Evolutionary conservation across 2,329 filamentous ascomycete species (phyloP).

Genomic region (Lachnellula occidentalis): DNA sequence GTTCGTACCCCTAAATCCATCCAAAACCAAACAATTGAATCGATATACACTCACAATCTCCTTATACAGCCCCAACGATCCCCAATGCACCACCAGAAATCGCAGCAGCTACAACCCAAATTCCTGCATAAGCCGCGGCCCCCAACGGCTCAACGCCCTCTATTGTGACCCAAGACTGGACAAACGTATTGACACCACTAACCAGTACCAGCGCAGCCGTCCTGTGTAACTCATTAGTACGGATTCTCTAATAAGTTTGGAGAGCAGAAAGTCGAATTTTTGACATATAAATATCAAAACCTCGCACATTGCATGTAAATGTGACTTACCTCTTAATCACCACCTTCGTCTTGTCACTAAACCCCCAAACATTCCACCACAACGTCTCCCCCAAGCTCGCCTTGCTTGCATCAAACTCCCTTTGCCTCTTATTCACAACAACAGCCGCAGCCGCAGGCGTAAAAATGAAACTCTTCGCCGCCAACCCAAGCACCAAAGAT

Average conservation of each 20-base stretch:
- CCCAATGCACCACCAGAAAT: slow-evolving; percentile 53
- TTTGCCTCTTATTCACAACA: slow-evolving; percentile 46
- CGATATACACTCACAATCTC: neutral
- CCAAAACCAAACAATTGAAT: slow-evolving; percentile 1
- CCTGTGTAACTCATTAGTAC: slow-evolving; percentile 29
- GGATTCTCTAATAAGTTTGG: too few species aligned
- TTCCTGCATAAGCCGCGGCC: slow-evolving; percentile 63
- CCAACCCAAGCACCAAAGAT: slow-evolving; percentile 56
- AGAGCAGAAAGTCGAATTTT: too few species aligned
- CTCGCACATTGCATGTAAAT: too few species aligned
- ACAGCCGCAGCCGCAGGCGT: slow-evolving; percentile 57
- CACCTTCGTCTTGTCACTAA: slow-evolving; percentile 55
- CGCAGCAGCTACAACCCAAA: slow-evolving; percentile 66
- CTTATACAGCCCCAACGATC: slow-evolving; percentile 44
- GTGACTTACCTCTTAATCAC: slow-evolving; percentile 43
- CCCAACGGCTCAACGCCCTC: slow-evolving; percentile 65
- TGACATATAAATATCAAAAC: too few species aligned
- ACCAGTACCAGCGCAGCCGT: slow-evolving; percentile 55
- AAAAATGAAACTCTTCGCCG: slow-evolving; percentile 74
- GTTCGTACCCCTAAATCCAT: neutral
- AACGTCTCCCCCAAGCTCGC: slow-evolving; percentile 67
- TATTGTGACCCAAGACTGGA: slow-evolving; percentile 62
- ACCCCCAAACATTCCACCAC: slow-evolving; percentile 67
- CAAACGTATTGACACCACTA: slow-evolving; percentile 53
- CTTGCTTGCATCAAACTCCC: slow-evolving; percentile 56